A percentile compares a stretch with the other conserved stretches of the same genome.
Conservation (phyloP, 192 early-diverging fungal species). For the Coemansia sp. region DNA sequence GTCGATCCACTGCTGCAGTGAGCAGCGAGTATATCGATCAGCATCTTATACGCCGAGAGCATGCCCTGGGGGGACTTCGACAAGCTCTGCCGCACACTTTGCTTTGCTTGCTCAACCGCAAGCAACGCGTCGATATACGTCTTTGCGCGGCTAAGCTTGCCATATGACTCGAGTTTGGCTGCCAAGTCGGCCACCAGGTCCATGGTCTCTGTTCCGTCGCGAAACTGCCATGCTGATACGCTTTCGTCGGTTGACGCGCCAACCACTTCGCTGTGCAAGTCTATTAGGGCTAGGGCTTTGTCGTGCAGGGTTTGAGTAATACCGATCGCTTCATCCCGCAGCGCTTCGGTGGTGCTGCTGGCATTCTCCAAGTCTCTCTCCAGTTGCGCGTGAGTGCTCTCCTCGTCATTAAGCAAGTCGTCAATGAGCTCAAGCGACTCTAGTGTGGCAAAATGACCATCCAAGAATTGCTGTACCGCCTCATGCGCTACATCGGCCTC, state of each 20-base stretch:
- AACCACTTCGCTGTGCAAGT: constrained; percentile 40
- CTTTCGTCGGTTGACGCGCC: constrained; percentile 17
- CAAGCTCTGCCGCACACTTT: constrained; percentile 11
- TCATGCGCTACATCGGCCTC: neutral
- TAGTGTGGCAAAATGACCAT: constrained; percentile 37
- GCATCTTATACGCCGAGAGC: constrained; percentile 19
- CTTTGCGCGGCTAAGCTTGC: constrained; percentile 33
- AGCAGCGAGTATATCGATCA: constrained; percentile 15
- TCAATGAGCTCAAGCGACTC: constrained; percentile 44
- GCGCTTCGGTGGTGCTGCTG: neutral
- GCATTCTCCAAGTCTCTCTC: constrained; percentile 16
- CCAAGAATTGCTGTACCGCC: constrained; percentile 34
- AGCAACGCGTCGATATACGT: constrained; percentile 39
- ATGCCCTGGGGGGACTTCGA: constrained; percentile 14
- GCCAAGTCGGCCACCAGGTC: constrained; percentile 33
- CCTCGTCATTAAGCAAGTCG: constrained; percentile 37
- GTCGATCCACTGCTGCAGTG: neutral
- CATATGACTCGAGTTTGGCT: constrained; percentile 21
- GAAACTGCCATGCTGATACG: constrained; percentile 45
- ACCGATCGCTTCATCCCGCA: constrained; percentile 13
- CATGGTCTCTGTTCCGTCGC: constrained; percentile 41
- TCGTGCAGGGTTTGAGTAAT: constrained; percentile 7
- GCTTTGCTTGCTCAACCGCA: constrained; percentile 24
- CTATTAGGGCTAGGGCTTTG: constrained; percentile 28
- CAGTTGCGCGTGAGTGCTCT: constrained; percentile 31